Base-by-base conservation (phyloP, 1,284 basidiomycete species). In the Apiotrichum montevideense region DNA sequence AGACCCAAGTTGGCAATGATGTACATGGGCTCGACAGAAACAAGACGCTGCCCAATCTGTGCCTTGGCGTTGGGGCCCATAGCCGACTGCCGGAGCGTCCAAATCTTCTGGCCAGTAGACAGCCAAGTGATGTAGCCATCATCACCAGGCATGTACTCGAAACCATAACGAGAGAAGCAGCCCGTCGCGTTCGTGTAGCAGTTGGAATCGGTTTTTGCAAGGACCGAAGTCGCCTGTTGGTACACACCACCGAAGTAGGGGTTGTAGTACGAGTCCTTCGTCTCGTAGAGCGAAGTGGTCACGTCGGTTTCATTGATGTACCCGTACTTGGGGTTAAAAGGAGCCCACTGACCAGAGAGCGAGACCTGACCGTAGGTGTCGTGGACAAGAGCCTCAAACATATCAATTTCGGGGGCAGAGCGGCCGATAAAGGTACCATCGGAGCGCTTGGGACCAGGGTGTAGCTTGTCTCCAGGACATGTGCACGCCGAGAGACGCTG, bases 91-190 rank as follows among this genome's bases (percentile, higher is more conserved):
- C 83, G 82, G 52, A 97, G 65, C 3, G 85, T 88, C 90, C 90
- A 98, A 35, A 84, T 83, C 54, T 81, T 76, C 66, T 83, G 76
- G 59, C 77, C 80, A 59, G 85, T 79, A 34, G 84, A 75, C 40
- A 89, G 81, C 91, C 91, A 94, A 32, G 83, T 82, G 64, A 94
- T 88, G 71, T 90, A 91, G 79, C 88, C 73, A 42, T 81, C 79
- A 32, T 43, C 62, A 48, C 83, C 83, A 35, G 84, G 80, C 54
- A 80, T 76, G 63, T 87, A 86, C 69, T 87, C 85, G 65, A 82
- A 84, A 0, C 84, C 86, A 65, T 86, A 87, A 2, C 80, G 68
- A 2, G 81, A 78, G 66, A 77, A 84, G 54, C 79, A 79, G 7
- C 77, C 78, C 3, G 77, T 79, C 7, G 75, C 74, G 21, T 72